Conservation (phyloP, 768 basidiomycete genomes). For the Ramaria sp. region DNA sequence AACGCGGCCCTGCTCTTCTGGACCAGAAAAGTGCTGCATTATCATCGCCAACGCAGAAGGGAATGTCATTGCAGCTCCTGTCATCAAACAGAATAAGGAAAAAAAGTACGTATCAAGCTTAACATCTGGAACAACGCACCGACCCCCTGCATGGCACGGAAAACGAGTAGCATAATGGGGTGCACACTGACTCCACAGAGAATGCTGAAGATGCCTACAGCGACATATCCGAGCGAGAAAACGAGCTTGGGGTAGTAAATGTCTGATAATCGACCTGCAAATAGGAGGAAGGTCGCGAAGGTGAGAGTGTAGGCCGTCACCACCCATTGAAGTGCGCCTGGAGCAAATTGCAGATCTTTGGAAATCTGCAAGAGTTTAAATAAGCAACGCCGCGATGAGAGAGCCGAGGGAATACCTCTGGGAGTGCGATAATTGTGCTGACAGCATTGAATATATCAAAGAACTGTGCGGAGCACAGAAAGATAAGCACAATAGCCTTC, state of each 20-base stretch:
- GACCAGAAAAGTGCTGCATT: conserved; percentile 38
- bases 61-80: conserved; percentile 38
- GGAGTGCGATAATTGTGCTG: conserved; percentile 7
- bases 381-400: too few species aligned
- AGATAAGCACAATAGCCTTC: conserved; percentile 21
- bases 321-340: conserved; percentile 23
- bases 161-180: conserved; percentile 22
- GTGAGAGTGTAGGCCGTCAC: conserved; percentile 30
- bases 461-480: conserved; percentile 32
- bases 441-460: conserved; percentile 29
- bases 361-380: background rate
- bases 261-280: conserved; percentile 28
- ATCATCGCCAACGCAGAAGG: conserved; percentile 41
- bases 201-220: conserved; percentile 20
- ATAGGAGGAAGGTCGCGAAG: conserved; percentile 31
- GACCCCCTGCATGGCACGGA: conserved; percentile 23
- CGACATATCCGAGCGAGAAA: conserved; percentile 19
- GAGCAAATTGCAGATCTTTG: conserved; percentile 1
- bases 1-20: conserved; percentile 34
- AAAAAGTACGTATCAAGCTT: background rate
- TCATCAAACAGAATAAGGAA: background rate
- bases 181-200: conserved; percentile 21
- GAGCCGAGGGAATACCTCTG: background rate
- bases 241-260: conserved; percentile 24
- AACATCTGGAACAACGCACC: background rate